Evolutionary conservation across 2,329 filamentous ascomycete species (phyloP), one percentile per base, ranked within the genome.

Genomic region (Malbranchea cinnamomea): DNA sequence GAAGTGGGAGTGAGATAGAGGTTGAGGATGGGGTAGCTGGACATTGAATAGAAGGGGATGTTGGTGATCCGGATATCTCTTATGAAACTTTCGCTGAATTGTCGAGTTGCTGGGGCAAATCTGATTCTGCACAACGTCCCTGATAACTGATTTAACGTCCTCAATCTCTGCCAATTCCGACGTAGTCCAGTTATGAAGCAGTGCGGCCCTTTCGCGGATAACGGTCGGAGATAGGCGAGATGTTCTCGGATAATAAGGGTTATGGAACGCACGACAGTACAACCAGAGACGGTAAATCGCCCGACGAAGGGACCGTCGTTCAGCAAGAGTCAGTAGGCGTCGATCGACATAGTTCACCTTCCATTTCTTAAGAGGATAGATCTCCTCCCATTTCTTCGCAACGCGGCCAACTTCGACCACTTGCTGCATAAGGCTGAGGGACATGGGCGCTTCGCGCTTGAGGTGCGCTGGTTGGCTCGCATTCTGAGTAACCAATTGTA

Each of bases 311-410:
- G 54, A 53, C 28, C 59, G 63, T 3, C 62, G 58, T 44, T 75
- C 71, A 2, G 53, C 36, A 20, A 39, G 36, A 1, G 56, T 62
- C 27, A 75, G 50, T 2, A 67, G 56, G 6, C 71, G 65, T 6
- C 71, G 63, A 33, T 63, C 54, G 33, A 65, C 62, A 37, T 57
- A 72, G 40, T 71, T 61, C 33, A 54, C 44, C 41, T 70, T 71
- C 71, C 71, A 75, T 46, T 71, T 72, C 49, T 71, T 71, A 44
- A 67, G 59, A 1, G 68, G 68, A 41, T 73, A 75, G n/a, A 74
- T 60, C n/a, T 60, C 56, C 42, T 66, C 65, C 63, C 68, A 74
- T 41, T 63, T 62, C 42, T 61, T 59, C 4, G 70, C 71, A 2
- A 71, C 54, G 9, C 58, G 55, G 23, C 71, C 71, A 11, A 66